These are phyloP conservation scores for Globisporangium viniferum DNA, from an alignment of 352 stramenopile species.

Conservation along the genomic window DNA sequence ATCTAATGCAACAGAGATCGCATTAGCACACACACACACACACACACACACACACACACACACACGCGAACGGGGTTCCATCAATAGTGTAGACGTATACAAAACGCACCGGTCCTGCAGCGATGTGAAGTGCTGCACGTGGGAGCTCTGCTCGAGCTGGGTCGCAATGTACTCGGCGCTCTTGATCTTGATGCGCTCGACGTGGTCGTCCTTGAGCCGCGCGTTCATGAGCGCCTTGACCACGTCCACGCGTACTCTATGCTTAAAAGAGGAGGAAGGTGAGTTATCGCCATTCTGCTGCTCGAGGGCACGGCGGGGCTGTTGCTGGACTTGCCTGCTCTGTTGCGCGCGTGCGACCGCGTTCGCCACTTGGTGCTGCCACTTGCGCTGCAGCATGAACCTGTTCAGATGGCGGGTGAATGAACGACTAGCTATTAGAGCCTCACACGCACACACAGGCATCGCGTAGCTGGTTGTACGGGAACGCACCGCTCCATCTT, in stretches of 20 bases:
- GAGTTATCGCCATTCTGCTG: slow-evolving; percentile 27
- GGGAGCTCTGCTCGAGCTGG: slow-evolving; percentile 48
- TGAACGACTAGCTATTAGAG: neutral
- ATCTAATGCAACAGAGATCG: slow-evolving; percentile 26
- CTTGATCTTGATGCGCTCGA: slow-evolving; percentile 63
- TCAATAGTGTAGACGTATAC: neutral
- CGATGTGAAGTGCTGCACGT: slow-evolving; percentile 32
- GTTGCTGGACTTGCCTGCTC: slow-evolving; percentile 30
- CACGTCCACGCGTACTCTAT: slow-evolving; percentile 68
- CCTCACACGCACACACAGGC: too few relatives aligned
- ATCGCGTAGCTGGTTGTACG: neutral
- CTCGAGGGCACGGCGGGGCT: slow-evolving; percentile 39
- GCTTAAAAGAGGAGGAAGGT: slow-evolving; percentile 28
- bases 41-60: neutral
- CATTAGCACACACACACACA: neutral
- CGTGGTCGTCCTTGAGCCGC: slow-evolving; percentile 71
- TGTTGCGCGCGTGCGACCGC: slow-evolving; percentile 24
- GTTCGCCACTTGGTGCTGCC: slow-evolving; percentile 61
- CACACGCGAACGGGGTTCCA: neutral
- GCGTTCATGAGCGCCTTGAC: slow-evolving; percentile 68
- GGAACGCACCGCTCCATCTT: slow-evolving; percentile 61
- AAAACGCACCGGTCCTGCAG: slow-evolving; percentile 54
- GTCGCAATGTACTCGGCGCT: slow-evolving; percentile 57
- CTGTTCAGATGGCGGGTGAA: slow-evolving; percentile 16
- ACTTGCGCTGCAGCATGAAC: slow-evolving; percentile 57